Base-by-base conservation (phyloP, 1,139 yeast species). In the Blastobotrys raffinosifermentans region DNA sequence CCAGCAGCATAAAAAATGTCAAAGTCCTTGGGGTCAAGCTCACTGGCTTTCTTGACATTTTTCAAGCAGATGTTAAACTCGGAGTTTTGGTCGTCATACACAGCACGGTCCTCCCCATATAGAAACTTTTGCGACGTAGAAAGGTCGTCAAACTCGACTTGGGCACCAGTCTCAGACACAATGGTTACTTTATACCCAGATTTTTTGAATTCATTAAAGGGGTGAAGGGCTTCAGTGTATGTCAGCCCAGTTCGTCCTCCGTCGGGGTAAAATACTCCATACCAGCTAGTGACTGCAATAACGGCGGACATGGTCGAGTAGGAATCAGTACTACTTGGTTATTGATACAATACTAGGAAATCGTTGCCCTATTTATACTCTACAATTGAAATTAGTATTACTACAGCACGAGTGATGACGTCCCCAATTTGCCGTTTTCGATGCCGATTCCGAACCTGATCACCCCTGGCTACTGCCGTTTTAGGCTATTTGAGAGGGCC, bases 1-100 rank as follows among this genome's bases (percentile, higher is more conserved):
- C 76, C 85, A 38, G 80, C 72, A 34, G 78, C 80, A 50, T 65
- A 77, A 54, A 77, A 67, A 40, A 75, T 64, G 31, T 64, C 64
- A 55, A 66, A 77, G 31, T 75, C 75, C n/a, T 57, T 54, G 5
- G 77, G 58, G 38, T 49, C 34, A 23, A 51, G 29, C 4, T 44
- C 51, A 13, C 47, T 34, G 4, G 54, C 50, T 38, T 48, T 48
- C 32, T 43, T 42, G 40, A 44, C 41, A 7, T 57, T 47, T 31
- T 57, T 53, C 18, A 39, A 69, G 39, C 60, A 62, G 20, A 54
- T 44, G 48, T 60, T 61, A 55, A 69, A 68, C 4, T 60, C 67
- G 5, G 72, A 63, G 27, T 60, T 45, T 34, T 58, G 45, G 51
- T 74, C 66, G 15, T 69, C 58, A 46, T 51, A 65, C 17, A 54